These are phyloP conservation scores for Hypoxylon rubiginosum DNA, from an alignment of 2,329 filamentous ascomycete genomes.

Conservation along the genomic window DNA sequence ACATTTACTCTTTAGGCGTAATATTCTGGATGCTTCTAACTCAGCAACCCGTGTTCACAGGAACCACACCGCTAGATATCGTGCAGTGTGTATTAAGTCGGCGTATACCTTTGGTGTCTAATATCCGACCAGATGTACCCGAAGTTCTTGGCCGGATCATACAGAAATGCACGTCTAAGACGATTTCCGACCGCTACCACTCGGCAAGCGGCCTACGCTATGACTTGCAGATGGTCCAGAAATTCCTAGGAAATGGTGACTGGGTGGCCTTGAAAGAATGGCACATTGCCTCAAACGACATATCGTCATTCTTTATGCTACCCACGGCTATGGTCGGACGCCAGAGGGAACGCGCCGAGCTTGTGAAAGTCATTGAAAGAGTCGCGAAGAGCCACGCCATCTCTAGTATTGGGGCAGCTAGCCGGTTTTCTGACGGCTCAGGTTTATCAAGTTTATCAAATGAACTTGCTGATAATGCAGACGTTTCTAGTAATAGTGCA, in stretches of 20 bases:
- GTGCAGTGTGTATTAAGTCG: constrained; percentile 89
- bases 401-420: constrained; percentile 57
- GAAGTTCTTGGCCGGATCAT: constrained; percentile 86
- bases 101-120: constrained; percentile 81
- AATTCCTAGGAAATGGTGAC: constrained; percentile 82
- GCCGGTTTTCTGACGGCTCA: constrained; percentile 67
- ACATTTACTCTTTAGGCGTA: constrained; percentile 93
- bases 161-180: constrained; percentile 92
- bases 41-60: constrained; percentile 83
- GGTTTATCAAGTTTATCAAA: constrained; percentile 67
- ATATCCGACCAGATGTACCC: constrained; percentile 84
- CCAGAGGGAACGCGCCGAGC: constrained; percentile 75
- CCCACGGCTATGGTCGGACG: constrained; percentile 86
- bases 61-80: constrained; percentile 85
- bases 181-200: constrained; percentile 88
- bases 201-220: constrained; percentile 88
- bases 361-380: constrained; percentile 81
- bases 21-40: constrained; percentile 89
- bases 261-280: constrained; percentile 78
- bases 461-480: constrained; percentile 62
- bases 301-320: constrained; percentile 92
- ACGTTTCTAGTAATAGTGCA: constrained; percentile 70
- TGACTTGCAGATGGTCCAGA: constrained; percentile 81
- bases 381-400: constrained; percentile 75
- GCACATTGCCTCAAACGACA: constrained; percentile 83